Conservation (phyloP, 1,139 yeast genomes). For the Debaryomyces coudertii region DNA sequence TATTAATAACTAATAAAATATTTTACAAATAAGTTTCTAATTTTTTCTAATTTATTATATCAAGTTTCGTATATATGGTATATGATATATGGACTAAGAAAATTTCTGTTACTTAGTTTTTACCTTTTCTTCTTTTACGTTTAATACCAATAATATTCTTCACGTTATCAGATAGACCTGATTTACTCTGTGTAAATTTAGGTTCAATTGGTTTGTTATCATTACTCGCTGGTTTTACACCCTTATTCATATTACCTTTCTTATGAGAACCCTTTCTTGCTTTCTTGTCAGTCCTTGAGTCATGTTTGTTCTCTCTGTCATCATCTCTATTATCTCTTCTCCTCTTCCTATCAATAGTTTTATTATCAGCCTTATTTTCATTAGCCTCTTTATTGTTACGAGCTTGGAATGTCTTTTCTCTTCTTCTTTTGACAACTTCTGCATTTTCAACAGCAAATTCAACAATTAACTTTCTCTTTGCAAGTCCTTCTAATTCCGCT, state of each 20-base stretch:
- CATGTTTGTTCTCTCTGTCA: slow-evolving; percentile 17
- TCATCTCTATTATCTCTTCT: slow-evolving; percentile 28
- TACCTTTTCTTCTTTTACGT: slow-evolving; percentile 65
- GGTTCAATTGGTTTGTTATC: slow-evolving; percentile 12
- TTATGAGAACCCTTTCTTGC: slow-evolving; percentile 30
- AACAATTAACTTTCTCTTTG: slow-evolving; percentile 79
- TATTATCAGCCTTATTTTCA: slow-evolving; percentile 31
- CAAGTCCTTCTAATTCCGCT: slow-evolving; percentile 54
- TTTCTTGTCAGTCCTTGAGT: slow-evolving; percentile 19
- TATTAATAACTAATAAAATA: too few relatives aligned
- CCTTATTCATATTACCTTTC: slow-evolving; percentile 46
- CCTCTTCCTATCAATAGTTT: slow-evolving; percentile 19
- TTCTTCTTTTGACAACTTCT: slow-evolving; percentile 86
- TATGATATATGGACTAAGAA: slow-evolving; percentile 3
- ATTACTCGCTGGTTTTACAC: slow-evolving; percentile 17
- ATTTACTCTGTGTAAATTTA: slow-evolving; percentile 27
- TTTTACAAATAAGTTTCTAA: too few relatives aligned
- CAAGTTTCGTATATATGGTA: slow-evolving; percentile 1
- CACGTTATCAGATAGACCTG: slow-evolving; percentile 55
- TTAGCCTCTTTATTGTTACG: slow-evolving; percentile 7
- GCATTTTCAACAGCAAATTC: slow-evolving; percentile 98
- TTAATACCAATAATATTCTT: slow-evolving; percentile 68
- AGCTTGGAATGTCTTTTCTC: slow-evolving; percentile 48
- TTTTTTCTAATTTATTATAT: neutral
- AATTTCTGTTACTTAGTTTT: slow-evolving; percentile 24